phyloP scores from a whole-genome alignment of 139 green algal genomes.

The Chlamydomonas incerta region DNA sequence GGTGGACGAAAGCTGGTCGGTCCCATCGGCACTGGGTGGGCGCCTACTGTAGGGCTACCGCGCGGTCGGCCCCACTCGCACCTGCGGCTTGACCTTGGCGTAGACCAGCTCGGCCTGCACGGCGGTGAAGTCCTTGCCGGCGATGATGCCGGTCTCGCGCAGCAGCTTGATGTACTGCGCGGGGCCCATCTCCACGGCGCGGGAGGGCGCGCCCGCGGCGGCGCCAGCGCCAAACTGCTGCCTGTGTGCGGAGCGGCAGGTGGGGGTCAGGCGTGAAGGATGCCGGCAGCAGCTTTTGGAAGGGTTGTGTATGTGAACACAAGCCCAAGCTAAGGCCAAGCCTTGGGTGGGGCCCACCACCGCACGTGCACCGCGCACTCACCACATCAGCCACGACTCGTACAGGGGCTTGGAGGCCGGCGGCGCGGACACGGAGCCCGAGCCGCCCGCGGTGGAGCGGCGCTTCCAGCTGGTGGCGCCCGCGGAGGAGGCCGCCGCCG shows the following conservation, averaged over 20 bases:
- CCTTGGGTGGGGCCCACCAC: too few species aligned
- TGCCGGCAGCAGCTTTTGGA: not conserved
- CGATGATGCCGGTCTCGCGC: slow-evolving; percentile 67
- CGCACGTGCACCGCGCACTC: too few species aligned
- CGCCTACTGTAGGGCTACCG: not conserved
- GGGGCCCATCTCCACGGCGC: slow-evolving; percentile 51
- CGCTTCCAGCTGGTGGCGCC: not conserved
- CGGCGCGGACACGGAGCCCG: not conserved
- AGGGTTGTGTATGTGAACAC: too few species aligned
- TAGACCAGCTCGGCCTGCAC: slow-evolving; percentile 72
- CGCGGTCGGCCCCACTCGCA: not conserved
- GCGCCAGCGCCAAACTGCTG: slow-evolving; percentile 48
- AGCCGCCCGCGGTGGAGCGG: not conserved
- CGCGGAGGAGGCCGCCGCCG: not conserved
- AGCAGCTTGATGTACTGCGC: slow-evolving; percentile 76
- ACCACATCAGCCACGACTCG: too few species aligned
- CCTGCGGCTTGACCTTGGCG: slow-evolving; percentile 68
- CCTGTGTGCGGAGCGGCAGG: not conserved
- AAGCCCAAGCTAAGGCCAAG: too few species aligned
- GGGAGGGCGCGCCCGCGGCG: not conserved
- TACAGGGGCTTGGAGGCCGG: not conserved
- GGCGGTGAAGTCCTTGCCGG: slow-evolving; percentile 36
- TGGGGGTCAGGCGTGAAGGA: not conserved
- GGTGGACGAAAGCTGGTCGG: not conserved
- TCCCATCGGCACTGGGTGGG: not conserved